Evolutionary conservation across 768 basidiomycete species (phyloP), one percentile per base, ranked within the genome.

Genomic region (Tricholoma furcatifolium): DNA sequence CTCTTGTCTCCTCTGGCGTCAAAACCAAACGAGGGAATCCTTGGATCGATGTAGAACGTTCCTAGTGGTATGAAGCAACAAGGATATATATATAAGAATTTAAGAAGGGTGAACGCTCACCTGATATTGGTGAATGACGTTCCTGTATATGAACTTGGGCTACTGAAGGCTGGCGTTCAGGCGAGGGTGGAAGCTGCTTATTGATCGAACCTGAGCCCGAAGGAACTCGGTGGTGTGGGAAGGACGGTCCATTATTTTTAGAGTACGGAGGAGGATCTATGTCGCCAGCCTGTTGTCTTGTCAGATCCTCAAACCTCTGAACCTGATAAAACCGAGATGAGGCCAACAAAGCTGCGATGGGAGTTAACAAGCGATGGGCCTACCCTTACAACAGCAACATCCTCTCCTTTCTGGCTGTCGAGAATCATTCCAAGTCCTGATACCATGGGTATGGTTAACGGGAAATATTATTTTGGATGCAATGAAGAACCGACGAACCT

Each of bases 31-130:
- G 66, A 62, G 38, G 71, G 67, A 18, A 62, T 57, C 18, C 58
- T 58, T 24, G 80, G 74, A 52, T 75, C 72, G 18, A 79, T 67
- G 51, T 67, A 69, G 53, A 71, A 78, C 10, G 70, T 72, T 11
- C 77, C 77, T 78, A 17, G 8, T 6, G n/a, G 7, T 4, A 7
- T 7, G 27, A 27, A 27, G 27, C 27, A 7, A 12, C 44, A 43
- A 42, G 15, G 34, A 9, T 43, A 42, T 12, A 24, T 41, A 17
- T 14, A 21, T 15, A 50, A 43, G 38, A 9, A 6, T 49, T 23
- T 1, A 30, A 9, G 1, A 34, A 15, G 2, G 2, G 18, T 18
- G 9, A 35, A 21, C 6, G 35, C 46, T 47, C 2, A 56, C 58
- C 58, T 40, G 51, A 53, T 9, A 59, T 53, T 42, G 55, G 40